Conservation (phyloP, 2,329 filamentous ascomycete genomes). For the Paracoccidioides lutzii region DNA sequence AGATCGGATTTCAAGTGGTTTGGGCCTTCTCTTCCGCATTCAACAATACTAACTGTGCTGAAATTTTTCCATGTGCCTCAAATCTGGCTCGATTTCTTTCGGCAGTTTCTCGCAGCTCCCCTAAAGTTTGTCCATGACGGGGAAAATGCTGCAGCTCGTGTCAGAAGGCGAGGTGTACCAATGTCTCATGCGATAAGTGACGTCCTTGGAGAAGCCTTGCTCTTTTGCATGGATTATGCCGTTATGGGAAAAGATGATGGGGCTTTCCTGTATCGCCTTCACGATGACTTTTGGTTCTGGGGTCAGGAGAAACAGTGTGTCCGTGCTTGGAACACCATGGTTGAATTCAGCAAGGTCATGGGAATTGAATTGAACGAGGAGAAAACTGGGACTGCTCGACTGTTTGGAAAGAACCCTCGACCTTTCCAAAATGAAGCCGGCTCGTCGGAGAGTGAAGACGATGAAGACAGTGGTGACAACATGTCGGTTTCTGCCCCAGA, state of each 20-base stretch:
- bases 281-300: slow-evolving; percentile 59
- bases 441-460: slow-evolving; percentile 5
- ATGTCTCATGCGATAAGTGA: slow-evolving; percentile 48
- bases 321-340: slow-evolving; percentile 47
- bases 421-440: slow-evolving; percentile 2
- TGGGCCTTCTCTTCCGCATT: slow-evolving; percentile 45
- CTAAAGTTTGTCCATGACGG: slow-evolving; percentile 46
- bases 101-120: slow-evolving; percentile 45
- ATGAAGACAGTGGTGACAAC: not conserved
- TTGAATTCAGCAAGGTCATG: slow-evolving; percentile 42
- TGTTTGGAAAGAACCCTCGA: slow-evolving; percentile 17
- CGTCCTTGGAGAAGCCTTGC: slow-evolving; percentile 45
- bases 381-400: slow-evolving; percentile 43
- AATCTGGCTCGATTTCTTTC: slow-evolving; percentile 47
- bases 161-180: slow-evolving; percentile 45
- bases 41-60: slow-evolving; percentile 45
- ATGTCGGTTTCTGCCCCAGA: not conserved
- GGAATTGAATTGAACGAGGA: slow-evolving; percentile 46
- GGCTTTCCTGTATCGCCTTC: slow-evolving; percentile 45
- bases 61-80: slow-evolving; percentile 47
- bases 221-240: slow-evolving; percentile 54
- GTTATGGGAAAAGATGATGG: slow-evolving; percentile 47
- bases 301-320: slow-evolving; percentile 41
- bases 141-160: slow-evolving; percentile 29
- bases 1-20: slow-evolving; percentile 49